These are phyloP conservation scores for Gillenia trifoliata DNA, from an alignment of 306 rosid species.

Conservation along the genomic window DNA sequence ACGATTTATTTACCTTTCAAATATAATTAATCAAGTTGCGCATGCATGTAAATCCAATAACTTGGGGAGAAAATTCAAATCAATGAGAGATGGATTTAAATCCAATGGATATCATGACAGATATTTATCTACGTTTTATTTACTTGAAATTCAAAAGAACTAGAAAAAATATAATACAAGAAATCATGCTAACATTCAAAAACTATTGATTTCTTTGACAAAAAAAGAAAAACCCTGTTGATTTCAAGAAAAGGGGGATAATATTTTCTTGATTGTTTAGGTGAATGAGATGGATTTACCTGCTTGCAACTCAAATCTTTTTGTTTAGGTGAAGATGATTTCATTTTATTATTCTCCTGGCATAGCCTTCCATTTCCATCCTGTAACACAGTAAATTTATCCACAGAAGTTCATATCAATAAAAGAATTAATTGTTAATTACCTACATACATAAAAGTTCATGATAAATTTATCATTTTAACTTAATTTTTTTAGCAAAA, in stretches of 20 bases:
- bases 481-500: neutral
- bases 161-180: neutral
- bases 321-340: constrained; percentile 18
- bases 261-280: neutral
- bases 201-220: neutral
- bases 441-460: neutral
- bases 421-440: neutral
- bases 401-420: neutral
- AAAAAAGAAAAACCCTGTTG: too few relatives aligned
- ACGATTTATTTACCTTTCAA: neutral
- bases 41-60: neutral
- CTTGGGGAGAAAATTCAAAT: neutral
- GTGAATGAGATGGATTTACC: neutral
- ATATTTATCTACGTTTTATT: neutral
- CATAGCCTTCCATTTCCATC: constrained; percentile 9
- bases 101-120: neutral
- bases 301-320: constrained; percentile 7
- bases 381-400: constrained; percentile 2
- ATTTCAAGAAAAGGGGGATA: neutral
- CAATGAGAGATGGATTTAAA: neutral
- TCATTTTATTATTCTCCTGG: constrained; percentile 6
- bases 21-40: neutral
- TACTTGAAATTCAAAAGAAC: neutral
- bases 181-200: neutral
- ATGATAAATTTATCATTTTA: neutral